Evolutionary conservation across 1,284 basidiomycete species (phyloP), one percentile per base, ranked within the genome.

Genomic region (Fomitopsis betulina): DNA sequence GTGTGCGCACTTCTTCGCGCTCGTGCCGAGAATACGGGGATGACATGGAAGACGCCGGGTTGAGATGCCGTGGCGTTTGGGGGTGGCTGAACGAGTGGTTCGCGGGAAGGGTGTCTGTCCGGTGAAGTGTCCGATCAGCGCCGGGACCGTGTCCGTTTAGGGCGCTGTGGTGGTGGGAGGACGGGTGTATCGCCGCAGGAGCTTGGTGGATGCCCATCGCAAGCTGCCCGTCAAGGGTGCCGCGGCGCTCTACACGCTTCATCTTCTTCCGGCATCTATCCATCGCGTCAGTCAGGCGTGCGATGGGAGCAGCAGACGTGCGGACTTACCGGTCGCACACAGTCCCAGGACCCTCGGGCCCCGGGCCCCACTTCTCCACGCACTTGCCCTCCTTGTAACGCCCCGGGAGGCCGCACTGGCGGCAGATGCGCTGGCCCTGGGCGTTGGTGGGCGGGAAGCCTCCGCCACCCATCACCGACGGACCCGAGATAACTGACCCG

Each of bases 301-400:
- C 55, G 58, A 53, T 59, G 62, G 51, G 10, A 10, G 27, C 42
- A n/a, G 53, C 25, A 32, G n/a, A 50, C 40, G 37, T 21, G 35
- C 35, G 21, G 15, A 73, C 80, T 61, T 67, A 85, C 79, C 88
- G 75, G 76, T 92, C 90, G 67, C 90, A 92, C 0, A 92, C 90
- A 0, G 89, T 92, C 23, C 90, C 90, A 45, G 89, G 89, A 0
- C 90, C 89, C 72, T 87, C 82, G 53, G 89, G 89, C 2, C 90
- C 90, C 15, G 90, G 90, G 2, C 89, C 90, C 90, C 90, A 92
- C 70, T 92, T 92, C 68, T 92, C 90, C 47, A 92, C 87, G 67
- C 90, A 92, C 67, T 91, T 91, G 17, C 86, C 86, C 13, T 92
- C 90, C 75, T 91, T 92, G 75, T 91, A 91, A 0, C 89, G 74